Evolutionary conservation across 768 basidiomycete species (phyloP), one percentile per base, ranked within the genome.

Genomic region (Boletales sp.): DNA sequence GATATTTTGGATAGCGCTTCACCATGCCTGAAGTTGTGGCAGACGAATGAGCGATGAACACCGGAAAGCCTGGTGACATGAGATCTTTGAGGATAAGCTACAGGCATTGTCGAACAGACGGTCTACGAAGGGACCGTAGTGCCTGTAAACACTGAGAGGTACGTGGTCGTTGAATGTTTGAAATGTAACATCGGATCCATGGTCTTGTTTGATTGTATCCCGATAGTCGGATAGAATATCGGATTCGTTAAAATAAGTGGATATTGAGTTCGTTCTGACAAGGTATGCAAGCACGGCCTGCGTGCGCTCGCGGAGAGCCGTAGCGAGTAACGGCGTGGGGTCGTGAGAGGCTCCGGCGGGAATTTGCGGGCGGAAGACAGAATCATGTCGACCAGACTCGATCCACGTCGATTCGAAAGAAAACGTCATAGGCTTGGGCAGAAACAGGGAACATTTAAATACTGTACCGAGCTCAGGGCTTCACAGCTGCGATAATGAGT

Each of bases 281-380:
- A 63, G 56, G 27, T 63, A 56, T 11, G 56, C 56, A 27, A 63
- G 62, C 48, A 61, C 52, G 32, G 51, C 44, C 39, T 53, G 56
- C 32, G 61, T 58, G 44, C 51, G 58, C 34, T 64, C 40, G 9
- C 47, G 54, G 31, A 63, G 63, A 43, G 40, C 49, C n/a, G 49
- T 45, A 15, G 50, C 42, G 14, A 24, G 24, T 24, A 24, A 24
- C 24, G 24, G 24, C 24, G 24, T 24, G 24, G 5, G 24, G 24
- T 24, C 5, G 24, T 24, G 24, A 24, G 3, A 5, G 24, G 24
- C 24, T 24, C 5, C 5, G 24, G 24, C 5, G 24, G 24, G 24
- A 24, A 24, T 24, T 24, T 5, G 24, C 24, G 24, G 24, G 24
- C n/a, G n/a, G n/a, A n/a, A n/a, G n/a, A n/a, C n/a, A n/a, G 5